Conservation (phyloP, 176 grass and related monocot species). For the Eremochloa ophiuroides region DNA sequence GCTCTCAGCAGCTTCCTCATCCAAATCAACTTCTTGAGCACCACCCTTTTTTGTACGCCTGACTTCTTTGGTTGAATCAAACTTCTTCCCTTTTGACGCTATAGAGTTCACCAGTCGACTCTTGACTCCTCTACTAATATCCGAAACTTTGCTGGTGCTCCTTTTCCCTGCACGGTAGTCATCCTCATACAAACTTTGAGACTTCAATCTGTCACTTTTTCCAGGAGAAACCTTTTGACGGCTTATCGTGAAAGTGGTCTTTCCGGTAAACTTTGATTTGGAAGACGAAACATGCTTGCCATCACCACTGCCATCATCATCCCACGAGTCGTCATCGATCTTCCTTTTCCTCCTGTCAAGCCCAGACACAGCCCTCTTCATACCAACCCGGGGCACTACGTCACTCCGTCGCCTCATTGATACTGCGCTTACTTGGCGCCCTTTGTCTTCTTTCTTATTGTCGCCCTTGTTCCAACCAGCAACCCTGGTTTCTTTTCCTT, state of each 20-base stretch:
- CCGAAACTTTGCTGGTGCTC: conserved; percentile 21
- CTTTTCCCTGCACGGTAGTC: conserved; percentile 12
- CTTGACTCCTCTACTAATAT: conserved; percentile 18
- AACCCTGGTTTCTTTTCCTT: conserved; percentile 7
- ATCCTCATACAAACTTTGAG: conserved; percentile 8
- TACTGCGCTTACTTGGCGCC: not conserved
- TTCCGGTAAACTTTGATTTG: conserved; percentile 17
- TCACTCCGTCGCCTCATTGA: not conserved
- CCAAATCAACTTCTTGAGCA: conserved; percentile 4
- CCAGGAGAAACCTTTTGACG: conserved; percentile 18
- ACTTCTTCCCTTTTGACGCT: conserved; percentile 21
- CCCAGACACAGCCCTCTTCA: not conserved
- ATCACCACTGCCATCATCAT: not conserved
- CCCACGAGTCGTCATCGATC: not conserved
- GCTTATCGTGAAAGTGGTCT: not conserved
- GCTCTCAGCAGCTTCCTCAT: conserved; percentile 31
- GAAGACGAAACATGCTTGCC: not conserved
- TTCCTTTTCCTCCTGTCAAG: conserved; percentile 36
- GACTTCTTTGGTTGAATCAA: conserved; percentile 22
- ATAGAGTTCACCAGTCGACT: not conserved
- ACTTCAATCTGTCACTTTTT: conserved; percentile 13
- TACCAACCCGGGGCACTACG: not conserved
- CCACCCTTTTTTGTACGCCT: not conserved
- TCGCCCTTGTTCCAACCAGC: conserved; percentile 6
- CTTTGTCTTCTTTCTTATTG: conserved; percentile 17